These are phyloP conservation scores for Eucalyptus cladocalyx DNA, from an alignment of 345 rosid genomes.

Conservation along the genomic window DNA sequence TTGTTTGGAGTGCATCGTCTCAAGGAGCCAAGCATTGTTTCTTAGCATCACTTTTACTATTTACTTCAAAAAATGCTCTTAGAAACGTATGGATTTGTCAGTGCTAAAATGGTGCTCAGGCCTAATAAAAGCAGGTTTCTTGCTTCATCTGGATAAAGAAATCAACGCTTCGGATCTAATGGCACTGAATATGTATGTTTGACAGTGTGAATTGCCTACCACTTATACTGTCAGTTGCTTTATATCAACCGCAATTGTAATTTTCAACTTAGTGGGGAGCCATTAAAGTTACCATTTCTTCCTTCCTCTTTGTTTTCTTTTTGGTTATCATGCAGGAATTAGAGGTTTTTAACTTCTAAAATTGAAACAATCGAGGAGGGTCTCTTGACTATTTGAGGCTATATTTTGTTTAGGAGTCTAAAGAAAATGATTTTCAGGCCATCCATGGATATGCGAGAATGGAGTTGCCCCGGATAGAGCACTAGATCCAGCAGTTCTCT, in stretches of 20 bases:
- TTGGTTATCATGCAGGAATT: not conserved
- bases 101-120: not conserved
- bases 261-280: not conserved
- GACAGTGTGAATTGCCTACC: not conserved
- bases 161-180: not conserved
- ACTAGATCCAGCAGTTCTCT: constrained; percentile 92
- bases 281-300: not conserved
- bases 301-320: not conserved
- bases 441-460: constrained; percentile 96
- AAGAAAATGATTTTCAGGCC: constrained; percentile 34
- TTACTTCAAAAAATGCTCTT: not conserved
- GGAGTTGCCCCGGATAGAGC: constrained; percentile 98
- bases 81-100: not conserved
- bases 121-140: not conserved
- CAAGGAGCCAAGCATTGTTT: not conserved
- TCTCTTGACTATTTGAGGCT: not conserved
- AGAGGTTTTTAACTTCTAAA: not conserved
- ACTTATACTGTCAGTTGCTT: not conserved
- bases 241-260: not conserved
- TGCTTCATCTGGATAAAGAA: not conserved
- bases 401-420: not conserved
- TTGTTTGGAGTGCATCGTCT: not conserved
- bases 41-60: not conserved
- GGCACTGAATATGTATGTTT: not conserved
- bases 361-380: not conserved